A percentile compares a stretch with the other conserved stretches of the same genome.
These are phyloP conservation scores for Alternaria sp. DNA, from an alignment of 2,329 filamentous ascomycete genomes.

Conservation along the genomic window DNA sequence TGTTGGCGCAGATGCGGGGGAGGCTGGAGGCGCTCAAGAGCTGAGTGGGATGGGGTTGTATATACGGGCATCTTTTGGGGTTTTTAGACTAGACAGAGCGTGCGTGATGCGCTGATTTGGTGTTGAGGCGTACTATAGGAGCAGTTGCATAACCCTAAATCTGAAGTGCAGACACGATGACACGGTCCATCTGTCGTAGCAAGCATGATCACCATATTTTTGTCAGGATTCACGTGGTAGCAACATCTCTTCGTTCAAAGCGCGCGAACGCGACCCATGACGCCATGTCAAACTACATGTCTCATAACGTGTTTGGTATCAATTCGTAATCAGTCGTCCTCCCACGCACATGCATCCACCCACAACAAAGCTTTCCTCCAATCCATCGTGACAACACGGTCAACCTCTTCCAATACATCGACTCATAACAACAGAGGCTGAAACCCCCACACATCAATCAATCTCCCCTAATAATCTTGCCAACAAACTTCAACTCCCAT, in stretches of 20 bases:
- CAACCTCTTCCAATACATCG: neutral
- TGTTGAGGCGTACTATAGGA: neutral
- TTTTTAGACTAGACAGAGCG: neutral
- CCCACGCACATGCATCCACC: neutral
- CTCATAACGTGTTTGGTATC: neutral
- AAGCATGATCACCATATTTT: neutral
- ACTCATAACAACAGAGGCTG: neutral
- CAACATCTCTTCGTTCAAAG: neutral
- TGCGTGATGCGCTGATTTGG: neutral
- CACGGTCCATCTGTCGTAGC: neutral
- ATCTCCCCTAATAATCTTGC: conserved; percentile 43
- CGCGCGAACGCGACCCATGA: neutral
- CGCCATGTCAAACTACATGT: neutral
- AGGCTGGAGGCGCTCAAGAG: conserved; percentile 90
- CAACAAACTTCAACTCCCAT: conserved; percentile 48
- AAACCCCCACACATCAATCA: conserved; percentile 4
- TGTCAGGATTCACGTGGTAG: neutral
- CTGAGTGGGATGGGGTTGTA: conserved; percentile 51
- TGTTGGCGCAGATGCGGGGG: conserved; percentile 93
- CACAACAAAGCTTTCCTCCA: neutral
- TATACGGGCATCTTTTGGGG: neutral
- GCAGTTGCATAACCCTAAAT: neutral
- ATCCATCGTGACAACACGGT: neutral
- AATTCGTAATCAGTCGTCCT: neutral
- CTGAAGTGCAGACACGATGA: neutral